Base-by-base conservation (phyloP, 2,329 filamentous ascomycete genomes). In the Trichoderma sp. region DNA sequence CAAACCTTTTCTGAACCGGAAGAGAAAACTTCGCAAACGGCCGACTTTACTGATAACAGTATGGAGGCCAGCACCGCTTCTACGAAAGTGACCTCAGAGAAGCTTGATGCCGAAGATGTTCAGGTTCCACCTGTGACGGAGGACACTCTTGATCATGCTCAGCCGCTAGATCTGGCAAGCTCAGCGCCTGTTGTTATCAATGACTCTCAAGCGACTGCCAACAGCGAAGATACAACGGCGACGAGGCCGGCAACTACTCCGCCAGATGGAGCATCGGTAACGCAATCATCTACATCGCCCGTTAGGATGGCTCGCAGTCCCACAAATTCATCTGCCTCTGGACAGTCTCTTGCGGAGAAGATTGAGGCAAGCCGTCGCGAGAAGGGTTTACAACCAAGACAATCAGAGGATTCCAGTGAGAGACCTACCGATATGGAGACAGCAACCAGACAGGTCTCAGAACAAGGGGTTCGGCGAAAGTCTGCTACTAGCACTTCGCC, bases 331-430 rank as follows among this genome's bases (percentile, higher is more conserved):
- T 70, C 72, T 10, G 37, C 67, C 5, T 68, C 71, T 11, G 69
- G 72, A 0, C 73, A 77, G 40, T 74, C 77, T 0, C 74, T 86
- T 59, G 79, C 80, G 0, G 84, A 86, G 67, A 85, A 81, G 71
- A 80, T 86, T 3, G 84, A 86, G 59, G 83, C 86, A 69, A 79
- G 87, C 67, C 84, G 85, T 21, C 83, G 84, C 19, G 84, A 86
- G 70, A 83, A 86, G 67, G 72, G 72, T 10, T 71, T 73, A 14
- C 76, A 76, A 63, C 49, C 73, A 19, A 67, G 53, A 31, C 80
- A 80, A 53, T 75, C 78, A 3, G 72, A 74, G 21, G 81, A 83
- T 63, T 74, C 72, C n/a, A 73, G 70, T 2, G 72, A 68, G 21
- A 70, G 71, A 16, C 68, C 73, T 21, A 58, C 74, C 49, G 68